Evolutionary conservation across 148 eudicot species (phyloP).

Genomic region (Rhododendron ferrugineum): DNA sequence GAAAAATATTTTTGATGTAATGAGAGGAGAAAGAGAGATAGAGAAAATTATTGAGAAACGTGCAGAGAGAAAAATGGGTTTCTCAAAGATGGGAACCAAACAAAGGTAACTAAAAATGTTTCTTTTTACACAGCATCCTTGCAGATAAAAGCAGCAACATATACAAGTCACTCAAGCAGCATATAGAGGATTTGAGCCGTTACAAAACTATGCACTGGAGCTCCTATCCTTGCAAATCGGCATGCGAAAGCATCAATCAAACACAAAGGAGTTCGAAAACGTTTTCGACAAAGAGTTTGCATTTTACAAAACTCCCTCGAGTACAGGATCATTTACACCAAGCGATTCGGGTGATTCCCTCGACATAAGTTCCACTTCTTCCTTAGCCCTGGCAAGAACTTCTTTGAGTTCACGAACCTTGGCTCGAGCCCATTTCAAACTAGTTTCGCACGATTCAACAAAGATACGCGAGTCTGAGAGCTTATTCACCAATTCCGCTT

Average conservation of each 20-base stretch:
- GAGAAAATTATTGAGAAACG: too few species aligned
- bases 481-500: background rate
- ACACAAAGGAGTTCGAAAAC: background rate
- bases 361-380: background rate
- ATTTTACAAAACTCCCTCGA: background rate
- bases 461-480: background rate
- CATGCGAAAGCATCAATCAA: background rate
- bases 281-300: background rate
- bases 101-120: background rate
- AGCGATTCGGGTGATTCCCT: background rate
- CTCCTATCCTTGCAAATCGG: background rate
- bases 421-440: background rate
- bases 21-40: too few species aligned
- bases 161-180: background rate
- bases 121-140: background rate
- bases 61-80: too few species aligned
- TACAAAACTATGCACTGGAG: background rate
- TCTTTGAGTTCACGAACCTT: slow-evolving; percentile 3
- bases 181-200: background rate
- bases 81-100: too few species aligned
- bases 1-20: background rate
- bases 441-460: background rate
- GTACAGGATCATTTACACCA: background rate
- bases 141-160: background rate
- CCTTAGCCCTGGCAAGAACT: background rate